phyloP scores from a whole-genome alignment of 2,329 filamentous ascomycete species.

The Pseudocercospora fuligena region DNA sequence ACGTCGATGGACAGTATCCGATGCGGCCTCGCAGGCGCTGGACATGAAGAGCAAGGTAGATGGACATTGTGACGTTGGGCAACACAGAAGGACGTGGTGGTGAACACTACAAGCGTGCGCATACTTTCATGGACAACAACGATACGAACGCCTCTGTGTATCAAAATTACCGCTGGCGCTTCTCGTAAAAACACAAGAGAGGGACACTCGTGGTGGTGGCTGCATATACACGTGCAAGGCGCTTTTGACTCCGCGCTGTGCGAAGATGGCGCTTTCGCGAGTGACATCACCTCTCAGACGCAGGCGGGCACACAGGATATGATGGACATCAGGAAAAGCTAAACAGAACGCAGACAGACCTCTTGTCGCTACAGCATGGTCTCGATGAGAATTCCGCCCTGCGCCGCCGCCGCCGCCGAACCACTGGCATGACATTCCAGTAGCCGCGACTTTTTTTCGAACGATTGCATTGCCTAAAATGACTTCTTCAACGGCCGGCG shows the following conservation, averaged over 20 bases:
- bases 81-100: neutral
- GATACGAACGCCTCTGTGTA: neutral
- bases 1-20: too few relatives aligned
- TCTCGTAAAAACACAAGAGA: neutral
- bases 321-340: too few relatives aligned
- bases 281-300: neutral
- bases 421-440: too few relatives aligned
- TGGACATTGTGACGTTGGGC: neutral
- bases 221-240: neutral
- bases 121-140: neutral
- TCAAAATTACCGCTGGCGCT: neutral
- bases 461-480: too few relatives aligned
- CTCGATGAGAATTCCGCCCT: too few relatives aligned
- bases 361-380: too few relatives aligned
- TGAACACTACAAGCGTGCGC: neutral
- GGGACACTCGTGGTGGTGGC: neutral
- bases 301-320: neutral
- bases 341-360: too few relatives aligned
- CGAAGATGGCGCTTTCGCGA: neutral
- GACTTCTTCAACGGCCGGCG: too few relatives aligned
- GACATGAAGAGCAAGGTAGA: neutral
- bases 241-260: neutral
- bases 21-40: too few relatives aligned
- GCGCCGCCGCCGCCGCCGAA: too few relatives aligned
- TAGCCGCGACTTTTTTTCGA: too few relatives aligned